Percentiles rank a stretch among this genome's conserved stretches.
These are phyloP conservation scores for Xylariaceae sp. DNA, from an alignment of 2,329 filamentous ascomycete genomes.

Conservation along the genomic window DNA sequence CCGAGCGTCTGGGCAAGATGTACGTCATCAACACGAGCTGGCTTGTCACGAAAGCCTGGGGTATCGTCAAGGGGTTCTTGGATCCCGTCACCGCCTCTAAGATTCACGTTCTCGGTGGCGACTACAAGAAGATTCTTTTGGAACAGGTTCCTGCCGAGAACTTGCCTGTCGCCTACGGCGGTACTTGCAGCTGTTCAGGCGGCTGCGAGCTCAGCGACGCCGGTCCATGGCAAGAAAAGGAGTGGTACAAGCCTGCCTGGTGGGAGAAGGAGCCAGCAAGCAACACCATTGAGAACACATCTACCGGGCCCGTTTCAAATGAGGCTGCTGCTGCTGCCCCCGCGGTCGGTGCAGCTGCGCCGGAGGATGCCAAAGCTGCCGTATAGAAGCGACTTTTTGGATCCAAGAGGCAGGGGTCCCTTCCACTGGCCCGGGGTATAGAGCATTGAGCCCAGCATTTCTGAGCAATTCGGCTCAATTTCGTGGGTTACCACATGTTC, in stretches of 20 bases:
- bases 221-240: constrained; percentile 79
- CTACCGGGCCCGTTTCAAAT: constrained; percentile 30
- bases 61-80: constrained; percentile 85
- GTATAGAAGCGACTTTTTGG: constrained; percentile 7
- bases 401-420: not conserved
- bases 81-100: constrained; percentile 96
- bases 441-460: not conserved
- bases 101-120: constrained; percentile 82
- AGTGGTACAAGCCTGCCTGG: constrained; percentile 65
- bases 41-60: constrained; percentile 82
- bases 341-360: constrained; percentile 17
- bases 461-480: no score
- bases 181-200: constrained; percentile 74
- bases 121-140: constrained; percentile 82
- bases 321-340: constrained; percentile 31
- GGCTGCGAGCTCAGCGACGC: constrained; percentile 85
- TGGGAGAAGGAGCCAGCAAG: constrained; percentile 52
- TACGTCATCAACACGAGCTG: constrained; percentile 98
- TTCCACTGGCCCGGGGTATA: not conserved
- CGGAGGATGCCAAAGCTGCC: constrained; percentile 10
- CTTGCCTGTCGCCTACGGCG: constrained; percentile 82
- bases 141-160: constrained; percentile 86
- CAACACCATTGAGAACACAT: constrained; percentile 29
- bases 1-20: constrained; percentile 90
- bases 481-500: no score